Evolutionary conservation across 2,329 filamentous ascomycete species (phyloP).

Genomic region (Claviceps digitariae): DNA sequence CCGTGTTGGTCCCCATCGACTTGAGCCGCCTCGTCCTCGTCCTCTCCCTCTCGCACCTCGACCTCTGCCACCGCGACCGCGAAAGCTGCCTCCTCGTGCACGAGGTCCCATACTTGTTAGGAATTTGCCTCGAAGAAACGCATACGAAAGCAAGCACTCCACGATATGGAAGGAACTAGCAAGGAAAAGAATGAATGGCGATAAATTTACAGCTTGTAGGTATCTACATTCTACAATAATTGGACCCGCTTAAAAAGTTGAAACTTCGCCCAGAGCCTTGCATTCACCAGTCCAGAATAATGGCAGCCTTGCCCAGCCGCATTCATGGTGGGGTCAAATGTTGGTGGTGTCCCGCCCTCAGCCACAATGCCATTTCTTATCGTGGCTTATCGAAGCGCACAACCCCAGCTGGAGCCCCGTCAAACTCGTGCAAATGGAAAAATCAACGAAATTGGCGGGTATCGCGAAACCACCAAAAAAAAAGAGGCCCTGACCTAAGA

Average conservation of each 20-base stretch:
- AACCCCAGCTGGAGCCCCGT: constrained; percentile 29
- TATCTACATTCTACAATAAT: neutral
- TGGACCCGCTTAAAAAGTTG: constrained; percentile 9
- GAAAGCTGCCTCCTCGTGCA: constrained; percentile 20
- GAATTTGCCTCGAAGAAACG: neutral
- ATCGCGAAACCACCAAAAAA: constrained; percentile 15
- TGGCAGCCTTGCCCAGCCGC: constrained; percentile 19
- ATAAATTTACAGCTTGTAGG: neutral
- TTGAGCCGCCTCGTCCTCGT: constrained; percentile 19
- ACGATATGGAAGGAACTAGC: neutral
- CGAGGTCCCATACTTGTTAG: constrained; percentile 20
- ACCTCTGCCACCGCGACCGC: constrained; percentile 18
- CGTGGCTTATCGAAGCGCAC: constrained; percentile 39
- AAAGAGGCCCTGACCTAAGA: neutral
- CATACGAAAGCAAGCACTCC: neutral
- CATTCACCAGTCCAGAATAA: constrained; percentile 1
- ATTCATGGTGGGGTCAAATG: constrained; percentile 15
- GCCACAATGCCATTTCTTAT: constrained; percentile 24
- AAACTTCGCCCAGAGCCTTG: constrained; percentile 20
- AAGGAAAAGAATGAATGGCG: neutral
- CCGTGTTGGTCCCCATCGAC: constrained; percentile 23
- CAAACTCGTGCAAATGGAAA: constrained; percentile 28
- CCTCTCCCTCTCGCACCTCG: constrained; percentile 12
- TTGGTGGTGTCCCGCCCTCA: neutral
- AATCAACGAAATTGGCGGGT: constrained; percentile 27